Conservation (phyloP, 2,329 filamentous ascomycete species). For the Xylariaceae sp. region DNA sequence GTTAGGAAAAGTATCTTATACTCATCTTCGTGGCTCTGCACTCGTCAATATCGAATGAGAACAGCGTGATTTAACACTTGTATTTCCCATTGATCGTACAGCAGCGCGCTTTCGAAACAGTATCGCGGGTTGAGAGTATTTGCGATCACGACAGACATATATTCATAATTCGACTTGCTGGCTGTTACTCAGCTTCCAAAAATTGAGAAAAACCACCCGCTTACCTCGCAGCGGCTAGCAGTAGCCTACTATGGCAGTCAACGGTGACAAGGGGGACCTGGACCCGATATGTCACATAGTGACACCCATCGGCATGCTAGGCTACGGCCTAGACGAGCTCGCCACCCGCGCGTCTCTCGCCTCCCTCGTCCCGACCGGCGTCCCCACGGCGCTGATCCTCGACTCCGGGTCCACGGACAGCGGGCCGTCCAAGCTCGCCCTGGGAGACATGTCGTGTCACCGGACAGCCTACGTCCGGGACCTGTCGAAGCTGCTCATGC, state of each 20-base stretch:
- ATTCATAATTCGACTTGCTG: too few relatives aligned
- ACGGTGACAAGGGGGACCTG: background rate
- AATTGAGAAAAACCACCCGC: too few relatives aligned
- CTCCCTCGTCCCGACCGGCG: slow-evolving; percentile 22
- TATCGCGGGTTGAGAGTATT: too few relatives aligned
- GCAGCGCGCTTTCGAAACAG: too few relatives aligned
- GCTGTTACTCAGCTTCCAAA: too few relatives aligned
- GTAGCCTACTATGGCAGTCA: background rate
- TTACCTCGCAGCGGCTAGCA: too few relatives aligned
- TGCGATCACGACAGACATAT: too few relatives aligned
- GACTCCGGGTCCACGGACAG: slow-evolving; percentile 33
- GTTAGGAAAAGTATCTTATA: too few relatives aligned
- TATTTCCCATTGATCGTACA: too few relatives aligned
- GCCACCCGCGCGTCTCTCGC: slow-evolving; percentile 25
- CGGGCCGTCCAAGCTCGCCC: slow-evolving; percentile 37
- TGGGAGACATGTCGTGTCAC: slow-evolving; percentile 36
- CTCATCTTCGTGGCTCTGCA: too few relatives aligned
- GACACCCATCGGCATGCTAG: slow-evolving; percentile 44
- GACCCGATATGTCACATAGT: slow-evolving; percentile 35
- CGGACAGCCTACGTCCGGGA: slow-evolving; percentile 38
- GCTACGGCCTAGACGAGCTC: slow-evolving; percentile 40
- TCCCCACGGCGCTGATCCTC: slow-evolving; percentile 31
- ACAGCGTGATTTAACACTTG: too few relatives aligned
- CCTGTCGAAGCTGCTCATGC: slow-evolving; percentile 34
- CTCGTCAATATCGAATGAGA: too few relatives aligned